A percentile compares a stretch with the other conserved stretches of the same genome.
Conservation (phyloP, 257 asterid genomes). For the Primulina huaijiensis region DNA sequence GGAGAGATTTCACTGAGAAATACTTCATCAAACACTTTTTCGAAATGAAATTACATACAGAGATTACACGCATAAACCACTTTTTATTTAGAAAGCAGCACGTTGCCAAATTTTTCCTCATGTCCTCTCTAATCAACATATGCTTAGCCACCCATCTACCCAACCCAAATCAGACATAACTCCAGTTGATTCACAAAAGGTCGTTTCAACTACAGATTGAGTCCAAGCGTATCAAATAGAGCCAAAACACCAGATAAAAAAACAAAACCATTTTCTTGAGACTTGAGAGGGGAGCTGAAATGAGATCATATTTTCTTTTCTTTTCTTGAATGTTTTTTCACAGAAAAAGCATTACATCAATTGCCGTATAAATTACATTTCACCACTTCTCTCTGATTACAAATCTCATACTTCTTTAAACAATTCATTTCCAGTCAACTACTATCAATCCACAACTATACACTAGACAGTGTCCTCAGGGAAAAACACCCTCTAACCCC, state of each 20-base stretch:
- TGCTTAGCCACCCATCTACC: neutral
- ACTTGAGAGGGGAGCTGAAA: too few relatives aligned
- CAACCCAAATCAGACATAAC: neutral
- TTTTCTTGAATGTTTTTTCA: neutral
- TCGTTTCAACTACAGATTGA: neutral
- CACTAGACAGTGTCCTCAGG: too few relatives aligned
- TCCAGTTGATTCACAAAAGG: neutral
- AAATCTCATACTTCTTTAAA: neutral
- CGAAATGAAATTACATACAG: constrained; percentile 12
- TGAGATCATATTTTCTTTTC: too few relatives aligned
- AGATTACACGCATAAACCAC: neutral
- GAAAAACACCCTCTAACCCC: too few relatives aligned
- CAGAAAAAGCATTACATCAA: constrained; percentile 15
- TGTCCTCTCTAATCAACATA: neutral
- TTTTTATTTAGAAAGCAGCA: neutral
- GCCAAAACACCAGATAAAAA: constrained; percentile 7
- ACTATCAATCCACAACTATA: neutral
- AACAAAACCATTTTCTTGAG: constrained; percentile 6
- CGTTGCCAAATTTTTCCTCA: neutral
- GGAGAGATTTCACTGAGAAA: neutral
- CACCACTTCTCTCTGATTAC: neutral
- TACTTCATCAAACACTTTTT: constrained; percentile 5
- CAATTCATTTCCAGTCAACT: neutral
- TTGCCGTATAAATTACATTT: neutral
- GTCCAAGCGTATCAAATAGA: neutral